Conservation (phyloP, 345 rosid genomes). For the Salix arbutifolia region DNA sequence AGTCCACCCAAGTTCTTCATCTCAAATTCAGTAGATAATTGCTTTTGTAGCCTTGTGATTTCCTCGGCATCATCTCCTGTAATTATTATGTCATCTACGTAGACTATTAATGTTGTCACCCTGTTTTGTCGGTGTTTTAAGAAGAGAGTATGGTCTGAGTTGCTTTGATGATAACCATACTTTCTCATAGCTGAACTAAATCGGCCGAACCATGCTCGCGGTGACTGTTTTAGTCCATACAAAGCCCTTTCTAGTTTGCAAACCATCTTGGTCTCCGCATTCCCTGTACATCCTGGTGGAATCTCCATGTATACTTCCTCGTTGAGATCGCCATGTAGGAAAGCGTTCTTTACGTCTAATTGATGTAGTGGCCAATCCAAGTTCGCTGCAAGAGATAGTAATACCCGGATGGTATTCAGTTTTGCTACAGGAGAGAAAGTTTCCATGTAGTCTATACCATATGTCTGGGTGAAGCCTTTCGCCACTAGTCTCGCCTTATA, state of each 20-base stretch:
- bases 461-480: no score
- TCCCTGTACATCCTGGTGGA: neutral
- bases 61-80: neutral
- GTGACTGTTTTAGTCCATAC: neutral
- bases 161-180: neutral
- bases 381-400: neutral
- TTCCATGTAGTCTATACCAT: neutral
- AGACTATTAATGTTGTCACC: neutral
- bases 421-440: accelerated
- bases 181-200: neutral
- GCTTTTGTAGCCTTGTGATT: neutral
- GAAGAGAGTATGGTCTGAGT: neutral
- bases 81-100: no score
- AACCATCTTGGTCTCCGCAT: no score
- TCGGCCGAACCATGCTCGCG: neutral
- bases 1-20: neutral
- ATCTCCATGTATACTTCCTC: neutral
- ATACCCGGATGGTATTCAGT: neutral
- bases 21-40: neutral
- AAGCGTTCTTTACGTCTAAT: neutral
- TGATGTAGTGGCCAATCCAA: no score
- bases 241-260: no score
- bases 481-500: neutral
- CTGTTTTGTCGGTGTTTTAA: no score
- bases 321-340: accelerated